Base-by-base conservation (phyloP, 2,329 filamentous ascomycete species). In the Akanthomyces uredinophilus region DNA sequence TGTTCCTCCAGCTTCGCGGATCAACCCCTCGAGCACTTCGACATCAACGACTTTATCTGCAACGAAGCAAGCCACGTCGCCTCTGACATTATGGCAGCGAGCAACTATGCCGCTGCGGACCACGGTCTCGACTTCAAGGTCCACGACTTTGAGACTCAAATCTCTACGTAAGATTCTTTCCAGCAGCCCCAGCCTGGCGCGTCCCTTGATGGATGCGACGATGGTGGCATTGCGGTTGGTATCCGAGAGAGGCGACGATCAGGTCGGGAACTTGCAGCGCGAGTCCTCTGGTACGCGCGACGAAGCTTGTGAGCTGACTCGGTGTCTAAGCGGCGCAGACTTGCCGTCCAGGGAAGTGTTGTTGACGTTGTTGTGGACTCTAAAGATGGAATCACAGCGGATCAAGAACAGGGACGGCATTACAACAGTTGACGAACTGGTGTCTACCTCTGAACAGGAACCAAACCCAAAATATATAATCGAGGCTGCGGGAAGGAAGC, bases 101-200 rank as follows among this genome's bases (percentile, higher is more conserved):
- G 75, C 74, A 73, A 79, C 72, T 75, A 79, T 77, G 72, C 77
- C 80, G 77, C 80, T 75, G 78, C 78, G 77, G 81, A 82, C 72
- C 75, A 78, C 77, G 76, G 80, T 69, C 74, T 77, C 77, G 76
- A 80, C 73, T 78, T 77, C 77, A 75, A 79, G 75, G 75, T 82
- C 77, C 74, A 79, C 79, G 77, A 86, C 80, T 73, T 76, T 85
- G 78, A 83, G 83, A 81, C 77, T 84, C 79, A 82, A 79, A 70
- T 80, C 80, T 76, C 83, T 86, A 76, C 79, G 78, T 78, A 85
- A 81, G 79, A 85, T 88, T 75, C 82, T 88, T 83, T 83, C 86
- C 84, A 83, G 86, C 86, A 88, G 85, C 86, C 86, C 85, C 83
- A 82, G 78, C 75, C 81, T 88, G 86, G 86, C 86, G 86, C 86